Conservation (phyloP, 2,329 filamentous ascomycete genomes). For the Lasiodiplodia gonubiensis region DNA sequence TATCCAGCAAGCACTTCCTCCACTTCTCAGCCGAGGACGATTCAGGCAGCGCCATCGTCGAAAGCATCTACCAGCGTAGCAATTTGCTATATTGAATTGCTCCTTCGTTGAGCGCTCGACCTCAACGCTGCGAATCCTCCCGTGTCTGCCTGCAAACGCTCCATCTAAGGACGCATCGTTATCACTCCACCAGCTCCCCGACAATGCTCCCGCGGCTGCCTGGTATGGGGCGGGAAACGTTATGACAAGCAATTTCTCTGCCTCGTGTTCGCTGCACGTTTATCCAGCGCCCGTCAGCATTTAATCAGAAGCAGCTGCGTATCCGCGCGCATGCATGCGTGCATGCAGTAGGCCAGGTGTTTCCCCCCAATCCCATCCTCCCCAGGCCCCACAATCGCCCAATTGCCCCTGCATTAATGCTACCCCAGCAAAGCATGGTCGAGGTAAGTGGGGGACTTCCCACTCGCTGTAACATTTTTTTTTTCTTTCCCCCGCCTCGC, state of each 20-base stretch:
- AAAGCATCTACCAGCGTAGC: neutral
- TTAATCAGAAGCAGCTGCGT: slow-evolving; percentile 9
- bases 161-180: neutral
- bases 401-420: neutral
- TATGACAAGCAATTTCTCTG: slow-evolving; percentile 16
- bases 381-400: neutral
- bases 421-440: neutral
- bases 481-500: neutral
- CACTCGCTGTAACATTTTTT: neutral
- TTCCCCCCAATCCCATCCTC: neutral
- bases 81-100: neutral
- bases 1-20: neutral
- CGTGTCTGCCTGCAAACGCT: neutral
- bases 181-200: slow-evolving; percentile 6
- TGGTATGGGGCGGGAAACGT: neutral
- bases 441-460: neutral
- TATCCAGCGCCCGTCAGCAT: slow-evolving; percentile 26
- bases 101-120: neutral
- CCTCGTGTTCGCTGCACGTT: slow-evolving; percentile 13
- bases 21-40: neutral
- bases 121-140: neutral
- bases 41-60: neutral
- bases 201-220: neutral
- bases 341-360: neutral
- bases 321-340: neutral